A percentile compares a stretch with the other conserved stretches of the same genome.
phyloP scores from a whole-genome alignment of 352 stramenopile genomes.

The Saprolegnia diclina region DNA sequence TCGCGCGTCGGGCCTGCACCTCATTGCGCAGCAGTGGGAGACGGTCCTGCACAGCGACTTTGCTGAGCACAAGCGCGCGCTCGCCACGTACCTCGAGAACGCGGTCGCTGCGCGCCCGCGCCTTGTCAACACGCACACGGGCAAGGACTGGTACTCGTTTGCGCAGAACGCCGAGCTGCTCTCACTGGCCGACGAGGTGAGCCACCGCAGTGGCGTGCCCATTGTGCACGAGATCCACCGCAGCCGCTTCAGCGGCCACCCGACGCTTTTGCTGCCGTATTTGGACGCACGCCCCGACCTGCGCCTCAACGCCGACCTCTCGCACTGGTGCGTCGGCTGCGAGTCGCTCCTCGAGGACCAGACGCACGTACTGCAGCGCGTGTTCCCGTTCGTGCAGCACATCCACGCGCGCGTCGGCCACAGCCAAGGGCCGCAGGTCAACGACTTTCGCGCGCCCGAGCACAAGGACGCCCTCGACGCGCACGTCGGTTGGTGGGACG shows the following conservation, averaged over 20 bases:
- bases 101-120: neutral
- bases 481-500: conserved; percentile 20
- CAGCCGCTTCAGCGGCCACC: conserved; percentile 25
- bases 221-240: conserved; percentile 28
- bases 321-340: conserved; percentile 26
- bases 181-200: conserved; percentile 7
- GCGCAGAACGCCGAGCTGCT: conserved; percentile 19
- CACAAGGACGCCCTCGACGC: neutral
- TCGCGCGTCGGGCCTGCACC: conserved; percentile 5
- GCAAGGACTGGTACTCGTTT: conserved; percentile 26
- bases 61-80: conserved; percentile 9
- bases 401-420: conserved; percentile 27
- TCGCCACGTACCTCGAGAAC: conserved; percentile 14
- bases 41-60: conserved; percentile 20
- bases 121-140: conserved; percentile 26
- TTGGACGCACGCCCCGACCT: conserved; percentile 7
- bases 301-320: conserved; percentile 24
- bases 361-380: neutral
- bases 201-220: neutral
- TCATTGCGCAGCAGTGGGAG: conserved; percentile 26
- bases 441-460: conserved; percentile 23
- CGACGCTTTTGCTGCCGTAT: conserved; percentile 23
- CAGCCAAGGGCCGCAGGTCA: conserved; percentile 21
- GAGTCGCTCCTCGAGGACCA: conserved; percentile 24
- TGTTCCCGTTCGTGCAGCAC: conserved; percentile 19